Conservation (phyloP, 139 green algal species). For the Micractinium conductrix region DNA sequence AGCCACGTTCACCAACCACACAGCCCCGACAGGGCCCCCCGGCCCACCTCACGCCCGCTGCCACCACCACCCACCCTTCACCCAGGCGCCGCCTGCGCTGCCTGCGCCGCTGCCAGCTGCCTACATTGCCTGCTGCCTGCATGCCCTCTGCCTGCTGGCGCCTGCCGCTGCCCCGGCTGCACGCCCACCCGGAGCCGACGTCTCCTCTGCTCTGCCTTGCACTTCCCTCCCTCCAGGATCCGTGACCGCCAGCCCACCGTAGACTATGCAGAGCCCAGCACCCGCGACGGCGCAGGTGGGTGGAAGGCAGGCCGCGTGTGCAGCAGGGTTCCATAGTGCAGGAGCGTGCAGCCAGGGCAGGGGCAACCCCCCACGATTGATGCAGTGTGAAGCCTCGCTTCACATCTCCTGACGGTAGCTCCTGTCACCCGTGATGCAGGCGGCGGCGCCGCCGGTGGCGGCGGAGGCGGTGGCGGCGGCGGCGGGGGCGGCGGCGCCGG, state of each 20-base stretch:
- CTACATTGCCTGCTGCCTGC: neutral
- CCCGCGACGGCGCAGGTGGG: slow-evolving; percentile 38
- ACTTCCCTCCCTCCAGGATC: slow-evolving; percentile 57
- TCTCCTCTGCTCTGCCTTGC: no score
- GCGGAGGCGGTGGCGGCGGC: slow-evolving; percentile 22
- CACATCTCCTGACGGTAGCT: no score
- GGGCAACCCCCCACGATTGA: no score
- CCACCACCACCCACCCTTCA: neutral
- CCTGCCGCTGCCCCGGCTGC: neutral
- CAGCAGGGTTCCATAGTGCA: no score
- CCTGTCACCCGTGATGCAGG: no score
- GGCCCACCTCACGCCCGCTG: neutral
- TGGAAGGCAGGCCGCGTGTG: neutral
- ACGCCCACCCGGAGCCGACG: no score
- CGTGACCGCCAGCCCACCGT: slow-evolving; percentile 67
- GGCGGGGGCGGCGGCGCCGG: slow-evolving; percentile 7
- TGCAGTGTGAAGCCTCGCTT: no score
- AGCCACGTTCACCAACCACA: neutral
- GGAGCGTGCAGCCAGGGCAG: no score
- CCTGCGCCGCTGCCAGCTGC: neutral
- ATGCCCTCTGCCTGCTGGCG: no score
- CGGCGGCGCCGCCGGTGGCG: no score
- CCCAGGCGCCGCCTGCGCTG: neutral
- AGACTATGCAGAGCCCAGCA: slow-evolving; percentile 78
- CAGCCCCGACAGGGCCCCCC: neutral